These are phyloP conservation scores for Microbotryum violaceum DNA, from an alignment of 1,284 basidiomycete species.

Conservation along the genomic window DNA sequence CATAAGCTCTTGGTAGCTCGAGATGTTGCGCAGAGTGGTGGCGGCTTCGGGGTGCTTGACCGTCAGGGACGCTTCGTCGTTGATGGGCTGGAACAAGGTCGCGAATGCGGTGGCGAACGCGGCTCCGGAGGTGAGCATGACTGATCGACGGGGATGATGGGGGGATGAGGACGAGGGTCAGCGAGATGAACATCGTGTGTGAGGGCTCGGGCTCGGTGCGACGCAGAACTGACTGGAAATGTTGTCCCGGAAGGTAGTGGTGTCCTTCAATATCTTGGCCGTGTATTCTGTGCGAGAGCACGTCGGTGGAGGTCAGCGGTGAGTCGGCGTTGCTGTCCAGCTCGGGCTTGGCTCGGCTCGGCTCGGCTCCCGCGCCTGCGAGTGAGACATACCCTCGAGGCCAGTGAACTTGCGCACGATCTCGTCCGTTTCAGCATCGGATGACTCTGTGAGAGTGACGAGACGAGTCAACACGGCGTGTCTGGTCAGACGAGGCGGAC, in stretches of 20 bases:
- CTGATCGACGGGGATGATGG: slow-evolving; percentile 43
- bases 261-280: slow-evolving; percentile 87
- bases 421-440: slow-evolving; percentile 51
- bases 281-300: slow-evolving; percentile 74
- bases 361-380: too few relatives aligned
- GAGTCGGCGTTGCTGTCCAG: not conserved
- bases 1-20: slow-evolving; percentile 62
- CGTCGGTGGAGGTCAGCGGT: not conserved
- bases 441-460: slow-evolving; percentile 53
- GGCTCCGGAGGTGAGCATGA: slow-evolving; percentile 68
- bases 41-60: slow-evolving; percentile 68
- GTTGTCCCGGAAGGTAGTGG: slow-evolving; percentile 74
- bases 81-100: slow-evolving; percentile 69
- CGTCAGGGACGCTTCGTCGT: slow-evolving; percentile 48
- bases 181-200: not conserved
- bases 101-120: slow-evolving; percentile 70
- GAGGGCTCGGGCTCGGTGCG: not conserved
- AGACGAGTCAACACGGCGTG: too few relatives aligned
- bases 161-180: not conserved
- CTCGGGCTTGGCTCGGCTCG: too few relatives aligned
- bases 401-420: slow-evolving; percentile 27
- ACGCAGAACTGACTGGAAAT: slow-evolving; percentile 55
- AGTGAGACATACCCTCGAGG: slow-evolving; percentile 17
- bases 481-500: not conserved
- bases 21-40: slow-evolving; percentile 71